Evolutionary conservation across 2,329 filamentous ascomycete genomes (phyloP), one percentile per base, ranked within the genome.

Genomic region (Scytalidium sp.): DNA sequence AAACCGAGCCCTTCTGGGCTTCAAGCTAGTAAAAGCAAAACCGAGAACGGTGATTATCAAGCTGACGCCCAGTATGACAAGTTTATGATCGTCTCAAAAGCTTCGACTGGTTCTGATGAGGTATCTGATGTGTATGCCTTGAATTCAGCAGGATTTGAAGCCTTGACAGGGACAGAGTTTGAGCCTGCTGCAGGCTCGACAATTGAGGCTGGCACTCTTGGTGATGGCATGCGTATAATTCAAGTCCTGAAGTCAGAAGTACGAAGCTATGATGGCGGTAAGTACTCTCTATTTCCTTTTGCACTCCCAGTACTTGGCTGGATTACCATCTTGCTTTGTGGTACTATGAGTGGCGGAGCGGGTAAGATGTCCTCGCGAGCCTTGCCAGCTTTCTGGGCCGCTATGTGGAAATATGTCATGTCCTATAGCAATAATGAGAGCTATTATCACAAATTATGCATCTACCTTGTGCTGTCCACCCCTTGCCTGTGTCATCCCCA

Each of bases 191-290:
- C 92, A 54, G 94, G 92, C 21, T 82, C 86, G 25, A 97, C 94
- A 0, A 78, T 97, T 43, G 88, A 95, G 58, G 87, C 94, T 17
- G 90, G 89, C 15, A 88, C 87, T 0, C 82, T 99, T 67, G 88
- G 87, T n/a, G 81, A 82, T 46, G 84, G 88, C 52, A 88, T 81
- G 64, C 83, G 90, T 51, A 85, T 97, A 27, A 85, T 97, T 15
- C 94, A 97, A 64, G 86, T 96, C 2, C 76, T 96, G 47, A 88
- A 86, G 56, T 90, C 85, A 2, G 93, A 97, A 63, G 83, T 97
- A 20, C 81, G 93, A 51, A 93, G 87, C 53, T 99, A 97, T 60
- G 92, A 97, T 66, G 86, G 86, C 68, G 86, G 90, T 93, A 69
- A 78, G 85, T 76, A 41, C 43, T 48, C 25, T 36, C 29, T 21